Conservation (phyloP, 306 rosid species). For the Betula pendula region DNA sequence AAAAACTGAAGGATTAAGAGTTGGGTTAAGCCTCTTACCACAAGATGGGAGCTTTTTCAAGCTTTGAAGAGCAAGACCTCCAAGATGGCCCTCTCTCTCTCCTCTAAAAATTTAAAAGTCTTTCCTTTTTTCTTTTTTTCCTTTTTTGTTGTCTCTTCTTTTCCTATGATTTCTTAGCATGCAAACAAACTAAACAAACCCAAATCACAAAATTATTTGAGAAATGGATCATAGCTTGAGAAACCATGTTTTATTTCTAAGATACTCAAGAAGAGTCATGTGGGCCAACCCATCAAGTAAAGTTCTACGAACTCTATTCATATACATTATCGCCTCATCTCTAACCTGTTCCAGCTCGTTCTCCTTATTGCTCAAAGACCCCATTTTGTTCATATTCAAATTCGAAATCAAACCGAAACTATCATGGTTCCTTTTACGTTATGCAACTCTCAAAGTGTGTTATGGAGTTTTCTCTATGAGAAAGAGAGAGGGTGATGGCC, state of each 20-base stretch:
- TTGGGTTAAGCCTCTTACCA: too few species aligned
- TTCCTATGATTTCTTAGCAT: not conserved
- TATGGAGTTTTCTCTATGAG: not conserved
- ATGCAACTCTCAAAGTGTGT: not conserved
- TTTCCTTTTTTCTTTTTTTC: too few species aligned
- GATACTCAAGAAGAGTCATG: conserved; percentile 85
- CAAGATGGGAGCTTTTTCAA: too few species aligned
- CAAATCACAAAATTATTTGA: not conserved
- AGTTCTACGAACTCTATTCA: conserved; percentile 69
- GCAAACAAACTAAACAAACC: conserved; percentile 6
- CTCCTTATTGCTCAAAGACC: conserved; percentile 54
- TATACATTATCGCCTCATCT: conserved; percentile 58
- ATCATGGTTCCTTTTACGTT: too few species aligned
- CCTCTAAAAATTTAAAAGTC: too few species aligned
- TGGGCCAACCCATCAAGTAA: conserved; percentile 85
- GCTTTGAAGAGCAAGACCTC: too few species aligned
- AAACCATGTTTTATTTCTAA: conserved; percentile 56
- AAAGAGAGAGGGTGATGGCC: too few species aligned
- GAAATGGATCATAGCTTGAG: not conserved
- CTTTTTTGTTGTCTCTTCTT: too few species aligned
- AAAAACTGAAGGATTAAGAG: too few species aligned
- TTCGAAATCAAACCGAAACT: not conserved
- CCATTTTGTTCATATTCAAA: conserved; percentile 45
- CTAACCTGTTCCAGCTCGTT: conserved; percentile 31
- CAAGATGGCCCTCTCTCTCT: too few species aligned